These are phyloP conservation scores for Zychaea mexicana DNA, from an alignment of 371 early-diverging fungal species.

Conservation along the genomic window DNA sequence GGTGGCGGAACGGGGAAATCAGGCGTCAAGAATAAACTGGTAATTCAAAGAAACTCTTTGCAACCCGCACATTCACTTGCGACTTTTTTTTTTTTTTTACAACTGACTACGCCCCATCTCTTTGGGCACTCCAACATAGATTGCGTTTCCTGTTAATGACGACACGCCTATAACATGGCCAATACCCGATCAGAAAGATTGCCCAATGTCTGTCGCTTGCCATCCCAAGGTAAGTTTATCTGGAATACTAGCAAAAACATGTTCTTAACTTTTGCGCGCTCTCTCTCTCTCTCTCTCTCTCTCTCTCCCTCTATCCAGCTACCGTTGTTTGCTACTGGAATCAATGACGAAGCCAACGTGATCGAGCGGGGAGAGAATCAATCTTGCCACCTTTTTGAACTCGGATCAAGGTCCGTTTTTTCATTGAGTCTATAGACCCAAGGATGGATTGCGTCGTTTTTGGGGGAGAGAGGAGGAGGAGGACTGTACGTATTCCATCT, in stretches of 20 bases:
- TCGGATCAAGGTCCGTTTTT: conserved; percentile 30
- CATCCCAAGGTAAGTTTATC: conserved; percentile 54
- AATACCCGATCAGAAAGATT: conserved; percentile 56
- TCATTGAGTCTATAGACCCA: neutral
- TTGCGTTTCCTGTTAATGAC: conserved; percentile 19
- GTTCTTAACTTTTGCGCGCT: too few species aligned
- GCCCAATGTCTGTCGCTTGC: conserved; percentile 65
- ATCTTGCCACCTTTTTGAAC: conserved; percentile 56
- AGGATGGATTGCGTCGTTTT: neutral
- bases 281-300: neutral
- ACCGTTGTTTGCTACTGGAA: conserved; percentile 47
- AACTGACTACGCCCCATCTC: neutral
- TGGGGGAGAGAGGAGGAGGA: neutral
- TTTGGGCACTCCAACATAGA: conserved; percentile 15
- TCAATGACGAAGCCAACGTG: conserved; percentile 50
- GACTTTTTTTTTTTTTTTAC: neutral
- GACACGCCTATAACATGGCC: neutral
- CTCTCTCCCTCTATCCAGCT: conserved; percentile 9
- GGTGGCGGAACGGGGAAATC: conserved; percentile 64
- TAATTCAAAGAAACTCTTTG: conserved; percentile 20
- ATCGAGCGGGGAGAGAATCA: conserved; percentile 56
- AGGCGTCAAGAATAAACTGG: conserved; percentile 69
- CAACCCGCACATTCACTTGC: neutral
- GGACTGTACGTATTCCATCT: neutral
- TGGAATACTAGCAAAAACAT: too few species aligned